A percentile compares a stretch with the other conserved stretches of the same genome.
These are phyloP conservation scores for Candida pseudoviswanathii DNA, from an alignment of 1,139 yeast genomes.

Conservation along the genomic window DNA sequence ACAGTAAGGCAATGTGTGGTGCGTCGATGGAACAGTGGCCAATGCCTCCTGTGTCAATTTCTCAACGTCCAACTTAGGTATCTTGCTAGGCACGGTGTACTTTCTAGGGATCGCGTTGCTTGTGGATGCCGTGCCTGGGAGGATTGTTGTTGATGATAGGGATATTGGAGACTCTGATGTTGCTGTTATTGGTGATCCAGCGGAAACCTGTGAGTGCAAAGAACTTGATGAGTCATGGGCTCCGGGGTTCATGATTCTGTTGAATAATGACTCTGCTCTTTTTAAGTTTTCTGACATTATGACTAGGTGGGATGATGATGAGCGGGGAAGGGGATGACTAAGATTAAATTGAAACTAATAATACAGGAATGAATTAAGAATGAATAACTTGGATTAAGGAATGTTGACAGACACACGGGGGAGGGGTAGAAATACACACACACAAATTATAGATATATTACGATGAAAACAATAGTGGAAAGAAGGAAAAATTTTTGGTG, in stretches of 20 bases:
- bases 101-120: background rate
- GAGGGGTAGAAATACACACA: background rate
- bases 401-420: background rate
- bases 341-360: background rate
- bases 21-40: conserved; percentile 28
- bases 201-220: background rate
- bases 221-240: conserved; percentile 9
- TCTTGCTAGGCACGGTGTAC: conserved; percentile 13
- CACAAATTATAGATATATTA: background rate
- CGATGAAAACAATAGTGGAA: background rate
- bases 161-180: background rate
- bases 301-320: background rate
- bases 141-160: conserved; percentile 12
- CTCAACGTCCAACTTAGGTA: conserved; percentile 41
- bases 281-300: conserved; percentile 51
- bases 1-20: conserved; percentile 49
- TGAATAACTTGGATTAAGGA: too few species aligned
- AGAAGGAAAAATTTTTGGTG: conserved; percentile 1
- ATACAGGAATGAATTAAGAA: background rate
- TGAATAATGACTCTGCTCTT: conserved; percentile 52
- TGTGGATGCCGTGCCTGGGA: background rate
- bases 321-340: background rate
- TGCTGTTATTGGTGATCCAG: conserved; percentile 11
- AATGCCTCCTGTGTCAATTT: conserved; percentile 38
- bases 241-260: conserved; percentile 50